A percentile compares a stretch with the other conserved stretches of the same genome.
Conservation (phyloP, 176 grass and related monocot species). For the Tillandsia fasciculata region DNA sequence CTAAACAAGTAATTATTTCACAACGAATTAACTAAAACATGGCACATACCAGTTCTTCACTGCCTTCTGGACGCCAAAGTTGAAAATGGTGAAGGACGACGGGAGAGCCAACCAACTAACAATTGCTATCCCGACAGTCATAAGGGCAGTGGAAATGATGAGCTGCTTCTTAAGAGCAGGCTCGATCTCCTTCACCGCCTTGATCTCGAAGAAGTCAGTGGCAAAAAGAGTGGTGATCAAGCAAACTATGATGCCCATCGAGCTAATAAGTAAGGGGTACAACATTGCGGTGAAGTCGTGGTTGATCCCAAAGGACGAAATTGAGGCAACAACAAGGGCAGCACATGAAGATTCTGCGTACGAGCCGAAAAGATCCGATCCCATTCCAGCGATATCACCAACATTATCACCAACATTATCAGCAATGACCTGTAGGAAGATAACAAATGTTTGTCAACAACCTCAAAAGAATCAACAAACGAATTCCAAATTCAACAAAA, state of each 20-base stretch:
- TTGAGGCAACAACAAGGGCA: constrained; percentile 82
- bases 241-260: constrained; percentile 84
- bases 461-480: not conserved
- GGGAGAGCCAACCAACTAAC: constrained; percentile 92
- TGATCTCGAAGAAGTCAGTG: constrained; percentile 80
- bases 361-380: constrained; percentile 88
- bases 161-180: constrained; percentile 68
- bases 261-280: constrained; percentile 74
- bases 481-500: not conserved
- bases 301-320: constrained; percentile 89
- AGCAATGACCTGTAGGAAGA: constrained; percentile 61
- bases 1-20: too few relatives aligned
- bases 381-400: constrained; percentile 96
- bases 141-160: constrained; percentile 69
- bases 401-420: constrained; percentile 98
- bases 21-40: constrained; percentile 6
- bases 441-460: not conserved
- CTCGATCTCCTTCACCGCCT: constrained; percentile 78
- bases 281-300: constrained; percentile 80
- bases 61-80: constrained; percentile 90
- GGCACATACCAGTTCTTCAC: constrained; percentile 64
- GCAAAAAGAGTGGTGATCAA: constrained; percentile 89
- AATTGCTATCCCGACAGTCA: constrained; percentile 75
- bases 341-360: constrained; percentile 92
- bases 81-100: constrained; percentile 79